Evolutionary conservation across 139 green algal genomes (phyloP).

Genomic region (Picochlorum sp.): DNA sequence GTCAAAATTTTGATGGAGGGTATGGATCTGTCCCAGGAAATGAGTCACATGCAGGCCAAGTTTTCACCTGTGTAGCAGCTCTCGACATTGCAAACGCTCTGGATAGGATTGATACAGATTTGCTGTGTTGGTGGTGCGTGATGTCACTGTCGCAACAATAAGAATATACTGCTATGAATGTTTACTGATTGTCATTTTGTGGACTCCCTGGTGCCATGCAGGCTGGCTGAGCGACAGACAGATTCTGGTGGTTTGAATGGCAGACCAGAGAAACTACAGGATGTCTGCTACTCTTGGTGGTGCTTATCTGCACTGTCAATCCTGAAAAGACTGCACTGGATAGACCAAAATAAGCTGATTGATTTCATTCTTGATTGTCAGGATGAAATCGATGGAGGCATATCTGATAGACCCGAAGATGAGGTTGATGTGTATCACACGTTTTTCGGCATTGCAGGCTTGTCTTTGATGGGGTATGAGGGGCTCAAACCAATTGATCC

Average conservation of each 20-base stretch:
- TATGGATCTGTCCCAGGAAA: slow-evolving; percentile 81
- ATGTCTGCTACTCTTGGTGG: slow-evolving; percentile 89
- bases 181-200: not conserved
- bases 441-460: slow-evolving; percentile 93
- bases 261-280: slow-evolving; percentile 84
- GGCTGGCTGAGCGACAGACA: slow-evolving; percentile 83
- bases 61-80: slow-evolving; percentile 90
- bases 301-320: slow-evolving; percentile 86
- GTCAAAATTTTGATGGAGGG: slow-evolving; percentile 96
- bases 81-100: slow-evolving; percentile 69
- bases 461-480: slow-evolving; percentile 74
- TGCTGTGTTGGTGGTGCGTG: slow-evolving; percentile 88
- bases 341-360: slow-evolving; percentile 68
- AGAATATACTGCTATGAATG: not conserved
- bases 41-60: slow-evolving; percentile 73
- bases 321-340: slow-evolving; percentile 86
- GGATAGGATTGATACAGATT: slow-evolving; percentile 72
- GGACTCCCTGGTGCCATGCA: slow-evolving; percentile 26
- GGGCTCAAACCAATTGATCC: slow-evolving; percentile 74
- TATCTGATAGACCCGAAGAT: slow-evolving; percentile 92
- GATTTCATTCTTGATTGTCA: slow-evolving; percentile 86
- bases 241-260: slow-evolving; percentile 86
- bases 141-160: slow-evolving; percentile 22
- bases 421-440: slow-evolving; percentile 94
- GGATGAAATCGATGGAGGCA: slow-evolving; percentile 88